These are phyloP conservation scores for Claviceps quebecensis DNA, from an alignment of 2,329 filamentous ascomycete species.

Conservation along the genomic window DNA sequence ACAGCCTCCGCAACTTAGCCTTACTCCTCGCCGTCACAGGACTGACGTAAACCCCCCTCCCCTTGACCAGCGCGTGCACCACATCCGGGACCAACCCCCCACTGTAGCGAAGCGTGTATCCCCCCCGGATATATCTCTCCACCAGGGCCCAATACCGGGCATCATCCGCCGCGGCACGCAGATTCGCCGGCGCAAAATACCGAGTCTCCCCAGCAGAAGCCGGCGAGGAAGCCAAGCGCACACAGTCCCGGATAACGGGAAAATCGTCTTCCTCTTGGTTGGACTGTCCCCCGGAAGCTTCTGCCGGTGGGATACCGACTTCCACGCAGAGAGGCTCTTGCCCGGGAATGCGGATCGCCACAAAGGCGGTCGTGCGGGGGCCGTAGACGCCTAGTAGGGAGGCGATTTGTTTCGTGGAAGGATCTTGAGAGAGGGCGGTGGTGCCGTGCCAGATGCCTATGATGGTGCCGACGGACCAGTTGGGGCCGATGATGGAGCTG, in stretches of 20 bases:
- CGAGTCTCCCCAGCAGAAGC: constrained; percentile 28
- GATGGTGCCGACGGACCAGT: constrained; percentile 46
- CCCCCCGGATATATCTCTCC: constrained; percentile 31
- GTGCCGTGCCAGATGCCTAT: constrained; percentile 42
- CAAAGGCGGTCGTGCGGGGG: constrained; percentile 39
- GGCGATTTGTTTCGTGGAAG: constrained; percentile 29
- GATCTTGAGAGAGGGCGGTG: constrained; percentile 27
- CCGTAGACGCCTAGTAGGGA: constrained; percentile 40
- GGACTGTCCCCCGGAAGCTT: background rate
- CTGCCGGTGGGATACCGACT: constrained; percentile 22
- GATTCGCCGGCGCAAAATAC: constrained; percentile 50
- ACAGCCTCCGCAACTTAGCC: constrained; percentile 45
- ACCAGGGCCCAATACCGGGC: constrained; percentile 35
- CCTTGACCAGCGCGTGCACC: constrained; percentile 44
- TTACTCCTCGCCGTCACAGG: constrained; percentile 36
- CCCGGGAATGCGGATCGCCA: constrained; percentile 37
- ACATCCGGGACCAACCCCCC: constrained; percentile 49
- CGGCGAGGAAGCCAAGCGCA: background rate
- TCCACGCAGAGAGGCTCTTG: constrained; percentile 33
- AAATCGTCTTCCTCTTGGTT: background rate
- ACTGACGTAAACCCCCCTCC: constrained; percentile 46
- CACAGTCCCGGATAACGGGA: background rate
- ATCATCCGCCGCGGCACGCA: constrained; percentile 41
- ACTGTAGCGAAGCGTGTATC: constrained; percentile 46
- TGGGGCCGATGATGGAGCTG: constrained; percentile 44